Conservation (phyloP, 768 basidiomycete genomes). For the Mycena rosella region DNA sequence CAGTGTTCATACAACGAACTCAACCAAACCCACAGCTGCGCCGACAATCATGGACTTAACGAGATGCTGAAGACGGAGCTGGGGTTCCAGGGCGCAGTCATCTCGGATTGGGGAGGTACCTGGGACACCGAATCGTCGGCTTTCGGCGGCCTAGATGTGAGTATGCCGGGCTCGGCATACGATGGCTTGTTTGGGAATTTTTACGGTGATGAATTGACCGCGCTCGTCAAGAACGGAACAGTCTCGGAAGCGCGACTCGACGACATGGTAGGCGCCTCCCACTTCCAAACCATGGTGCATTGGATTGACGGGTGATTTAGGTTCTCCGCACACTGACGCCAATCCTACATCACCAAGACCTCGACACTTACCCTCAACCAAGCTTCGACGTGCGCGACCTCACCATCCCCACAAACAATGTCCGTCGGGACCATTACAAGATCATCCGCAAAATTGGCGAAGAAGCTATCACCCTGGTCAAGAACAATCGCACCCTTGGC, state of each 20-base stretch:
- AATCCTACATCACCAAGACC: constrained; percentile 63
- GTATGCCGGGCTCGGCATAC: constrained; percentile 23
- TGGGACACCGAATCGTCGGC: constrained; percentile 15
- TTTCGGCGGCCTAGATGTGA: constrained; percentile 20
- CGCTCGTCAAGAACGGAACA: constrained; percentile 77
- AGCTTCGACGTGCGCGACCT: constrained; percentile 71
- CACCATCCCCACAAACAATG: constrained; percentile 56
- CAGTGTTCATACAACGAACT: constrained; percentile 16
- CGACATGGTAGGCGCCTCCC: constrained; percentile 70
- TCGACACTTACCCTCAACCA: constrained; percentile 70
- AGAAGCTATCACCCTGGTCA: constrained; percentile 80
- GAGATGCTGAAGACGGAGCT: constrained; percentile 19
- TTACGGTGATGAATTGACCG: constrained; percentile 77
- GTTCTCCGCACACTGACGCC: constrained; percentile 17
- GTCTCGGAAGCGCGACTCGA: constrained; percentile 75
- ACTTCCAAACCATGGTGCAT: not conserved
- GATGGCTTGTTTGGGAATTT: constrained; percentile 64
- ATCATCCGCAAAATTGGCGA: constrained; percentile 81
- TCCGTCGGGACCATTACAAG: constrained; percentile 71
- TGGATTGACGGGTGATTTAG: not conserved
- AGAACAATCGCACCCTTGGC: constrained; percentile 62
- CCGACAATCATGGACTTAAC: constrained; percentile 17
- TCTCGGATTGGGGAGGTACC: constrained; percentile 27
- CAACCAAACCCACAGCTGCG: constrained; percentile 16
- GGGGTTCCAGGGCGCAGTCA: constrained; percentile 16